Evolutionary conservation across 2,329 filamentous ascomycete species (phyloP).

Genomic region (Fusarium euwallaceae): DNA sequence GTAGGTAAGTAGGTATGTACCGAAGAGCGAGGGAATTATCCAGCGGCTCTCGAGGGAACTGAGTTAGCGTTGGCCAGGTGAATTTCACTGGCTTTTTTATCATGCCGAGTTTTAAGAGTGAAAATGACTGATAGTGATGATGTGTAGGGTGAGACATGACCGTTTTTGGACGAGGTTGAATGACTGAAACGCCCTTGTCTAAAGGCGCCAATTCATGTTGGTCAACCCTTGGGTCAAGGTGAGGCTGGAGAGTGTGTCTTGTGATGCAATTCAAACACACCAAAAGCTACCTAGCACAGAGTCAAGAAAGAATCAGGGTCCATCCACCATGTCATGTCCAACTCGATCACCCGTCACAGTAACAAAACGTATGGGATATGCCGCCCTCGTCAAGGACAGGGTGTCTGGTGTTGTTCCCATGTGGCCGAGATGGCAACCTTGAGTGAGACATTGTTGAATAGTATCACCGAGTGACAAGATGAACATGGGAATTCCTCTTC

Average conservation of each 20-base stretch:
- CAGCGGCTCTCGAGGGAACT: conserved; percentile 8
- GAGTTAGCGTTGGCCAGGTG: conserved; percentile 9
- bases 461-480: not conserved
- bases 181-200: not conserved
- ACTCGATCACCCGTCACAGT: conserved; percentile 5
- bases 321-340: conserved; percentile 35
- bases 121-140: not conserved
- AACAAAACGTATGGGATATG: conserved; percentile 2
- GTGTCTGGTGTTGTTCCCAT: conserved; percentile 41
- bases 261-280: conserved; percentile 1
- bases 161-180: not conserved
- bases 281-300: not conserved
- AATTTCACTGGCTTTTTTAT: not conserved
- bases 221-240: not conserved
- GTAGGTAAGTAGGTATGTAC: not conserved
- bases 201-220: not conserved
- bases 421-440: conserved; percentile 12
- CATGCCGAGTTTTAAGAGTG: not conserved
- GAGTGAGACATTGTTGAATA: conserved; percentile 33
- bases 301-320: conserved; percentile 29
- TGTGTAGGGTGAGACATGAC: conserved; percentile 8
- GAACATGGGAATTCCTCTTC: not conserved
- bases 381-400: conserved; percentile 24
- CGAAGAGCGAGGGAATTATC: not conserved
- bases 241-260: not conserved